Evolutionary conservation across 768 basidiomycete genomes (phyloP).

Genomic region (Pleurotus tuber-regium): DNA sequence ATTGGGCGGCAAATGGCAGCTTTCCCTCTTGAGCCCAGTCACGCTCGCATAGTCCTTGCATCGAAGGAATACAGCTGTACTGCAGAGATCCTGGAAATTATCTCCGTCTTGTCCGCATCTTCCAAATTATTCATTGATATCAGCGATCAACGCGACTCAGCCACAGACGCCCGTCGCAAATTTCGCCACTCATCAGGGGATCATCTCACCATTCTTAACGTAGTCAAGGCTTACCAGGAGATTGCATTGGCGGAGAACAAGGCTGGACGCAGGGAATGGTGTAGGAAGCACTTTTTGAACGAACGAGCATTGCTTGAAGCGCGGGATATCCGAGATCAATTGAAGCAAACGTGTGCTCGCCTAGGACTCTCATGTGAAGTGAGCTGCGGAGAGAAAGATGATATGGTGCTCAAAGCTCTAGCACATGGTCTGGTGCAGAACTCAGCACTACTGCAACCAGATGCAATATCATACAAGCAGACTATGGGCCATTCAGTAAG

Average conservation of each 20-base stretch:
- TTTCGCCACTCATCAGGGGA: conserved; percentile 87
- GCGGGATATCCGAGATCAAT: conserved; percentile 74
- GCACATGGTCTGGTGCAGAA: conserved; percentile 79
- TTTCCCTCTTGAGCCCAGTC: conserved; percentile 90
- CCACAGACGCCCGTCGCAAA: conserved; percentile 66
- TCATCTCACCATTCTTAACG: conserved; percentile 87
- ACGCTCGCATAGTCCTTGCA: conserved; percentile 76
- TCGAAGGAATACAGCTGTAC: conserved; percentile 74
- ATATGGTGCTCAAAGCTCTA: conserved; percentile 68
- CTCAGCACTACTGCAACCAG: conserved; percentile 78
- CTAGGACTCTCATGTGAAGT: conserved; percentile 56
- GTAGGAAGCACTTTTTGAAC: conserved; percentile 78
- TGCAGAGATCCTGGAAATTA: conserved; percentile 76
- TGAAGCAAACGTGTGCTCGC: conserved; percentile 62
- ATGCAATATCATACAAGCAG: conserved; percentile 80
- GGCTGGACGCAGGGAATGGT: conserved; percentile 68
- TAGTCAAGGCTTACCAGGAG: conserved; percentile 78
- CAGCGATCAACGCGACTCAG: conserved; percentile 69
- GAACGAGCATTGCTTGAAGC: conserved; percentile 80
- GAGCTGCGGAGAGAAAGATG: conserved; percentile 62
- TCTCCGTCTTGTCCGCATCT: conserved; percentile 79
- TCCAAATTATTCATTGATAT: conserved; percentile 81
- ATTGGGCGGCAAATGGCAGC: conserved; percentile 81
- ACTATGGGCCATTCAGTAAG: conserved; percentile 67
- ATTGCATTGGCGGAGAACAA: conserved; percentile 48